A percentile compares a stretch with the other conserved stretches of the same genome.
These are phyloP conservation scores for Zygosaccharomyces gambellarensis DNA, from an alignment of 805 yeast species.

Conservation along the genomic window DNA sequence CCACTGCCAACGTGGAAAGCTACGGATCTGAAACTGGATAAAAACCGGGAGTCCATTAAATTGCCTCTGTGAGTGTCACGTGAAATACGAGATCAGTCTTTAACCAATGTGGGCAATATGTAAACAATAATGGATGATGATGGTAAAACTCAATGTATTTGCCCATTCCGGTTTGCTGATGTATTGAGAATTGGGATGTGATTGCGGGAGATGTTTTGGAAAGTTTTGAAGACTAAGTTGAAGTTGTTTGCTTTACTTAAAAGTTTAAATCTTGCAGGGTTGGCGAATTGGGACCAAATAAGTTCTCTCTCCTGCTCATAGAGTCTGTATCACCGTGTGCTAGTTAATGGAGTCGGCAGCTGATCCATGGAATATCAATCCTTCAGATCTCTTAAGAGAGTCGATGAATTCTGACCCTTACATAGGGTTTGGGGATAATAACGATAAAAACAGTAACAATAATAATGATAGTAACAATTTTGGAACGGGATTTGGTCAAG, in stretches of 20 bases:
- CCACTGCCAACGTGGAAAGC: constrained; percentile 1
- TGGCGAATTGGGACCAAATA: not conserved
- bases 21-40: constrained; percentile 8
- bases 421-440: constrained; percentile 1
- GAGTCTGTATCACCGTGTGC: not conserved
- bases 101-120: constrained; percentile 6
- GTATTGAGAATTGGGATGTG: not conserved
- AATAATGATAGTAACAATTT: constrained; percentile 35
- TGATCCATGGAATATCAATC: constrained; percentile 20
- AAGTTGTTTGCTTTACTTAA: not conserved
- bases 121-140: constrained; percentile 2
- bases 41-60: constrained; percentile 7
- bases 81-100: not conserved
- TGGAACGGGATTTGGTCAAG: constrained; percentile 25
- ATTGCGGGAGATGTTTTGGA: not conserved
- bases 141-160: constrained; percentile 2
- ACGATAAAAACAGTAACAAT: not conserved
- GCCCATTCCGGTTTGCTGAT: constrained; percentile 5
- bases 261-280: not conserved
- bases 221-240: not conserved
- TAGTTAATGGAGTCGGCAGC: constrained; percentile 11
- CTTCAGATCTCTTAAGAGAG: constrained; percentile 13
- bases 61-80: constrained; percentile 1
- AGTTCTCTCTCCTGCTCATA: too few relatives aligned
- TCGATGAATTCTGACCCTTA: constrained; percentile 2